Evolutionary conservation across 305 asterid genomes (phyloP).

Genomic region (Fraxinus sp.): DNA sequence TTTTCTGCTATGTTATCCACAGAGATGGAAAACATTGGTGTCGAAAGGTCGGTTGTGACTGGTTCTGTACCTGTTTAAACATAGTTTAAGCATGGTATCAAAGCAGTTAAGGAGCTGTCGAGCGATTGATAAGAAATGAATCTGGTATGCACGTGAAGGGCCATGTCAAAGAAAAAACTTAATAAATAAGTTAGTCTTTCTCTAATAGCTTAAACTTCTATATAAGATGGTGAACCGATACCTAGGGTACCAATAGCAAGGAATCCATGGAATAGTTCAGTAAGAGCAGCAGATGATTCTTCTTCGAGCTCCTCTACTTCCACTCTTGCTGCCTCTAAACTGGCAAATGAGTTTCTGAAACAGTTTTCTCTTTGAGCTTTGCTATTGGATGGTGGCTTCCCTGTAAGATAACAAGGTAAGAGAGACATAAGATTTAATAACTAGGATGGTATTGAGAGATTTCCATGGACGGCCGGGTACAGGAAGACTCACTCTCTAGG

Average conservation of each 20-base stretch:
- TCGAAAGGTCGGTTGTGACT: constrained; percentile 50
- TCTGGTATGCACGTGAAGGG: neutral
- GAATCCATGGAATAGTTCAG: constrained; percentile 86
- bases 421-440: neutral
- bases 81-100: neutral
- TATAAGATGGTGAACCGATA: neutral
- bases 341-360: constrained; percentile 60
- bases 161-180: neutral
- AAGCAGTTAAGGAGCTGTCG: neutral
- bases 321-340: constrained; percentile 52
- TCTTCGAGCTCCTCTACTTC: constrained; percentile 60
- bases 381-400: constrained; percentile 36
- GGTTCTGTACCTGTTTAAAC: constrained; percentile 36
- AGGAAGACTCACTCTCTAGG: neutral
- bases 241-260: constrained; percentile 95
- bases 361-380: constrained; percentile 56
- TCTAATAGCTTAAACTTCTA: neutral
- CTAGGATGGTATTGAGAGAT: neutral
- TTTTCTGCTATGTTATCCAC: constrained; percentile 78
- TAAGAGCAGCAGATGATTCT: constrained; percentile 50
- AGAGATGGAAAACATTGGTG: constrained; percentile 73
- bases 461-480: neutral
- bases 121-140: neutral
- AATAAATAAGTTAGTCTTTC: neutral
- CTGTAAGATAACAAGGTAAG: constrained; percentile 27